Evolutionary conservation across 805 yeast genomes (phyloP).

Genomic region (Wickerhamia fluorescens): DNA sequence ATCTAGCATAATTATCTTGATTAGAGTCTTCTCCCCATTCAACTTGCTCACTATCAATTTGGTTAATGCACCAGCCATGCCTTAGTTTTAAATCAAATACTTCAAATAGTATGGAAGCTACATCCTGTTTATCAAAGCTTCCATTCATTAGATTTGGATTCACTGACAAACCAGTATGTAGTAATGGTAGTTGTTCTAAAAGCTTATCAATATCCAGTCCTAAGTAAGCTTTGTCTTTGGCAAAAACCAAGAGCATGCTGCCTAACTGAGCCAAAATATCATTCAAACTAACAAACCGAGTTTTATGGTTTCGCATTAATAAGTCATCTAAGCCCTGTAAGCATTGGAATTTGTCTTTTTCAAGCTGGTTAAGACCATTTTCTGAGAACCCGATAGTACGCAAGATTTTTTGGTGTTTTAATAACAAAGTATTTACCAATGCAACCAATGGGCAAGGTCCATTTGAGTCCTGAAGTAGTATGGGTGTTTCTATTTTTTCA

Average conservation of each 20-base stretch:
- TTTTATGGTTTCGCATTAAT: conserved; percentile 7
- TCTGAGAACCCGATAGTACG: conserved; percentile 7
- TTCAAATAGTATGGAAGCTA: conserved; percentile 50
- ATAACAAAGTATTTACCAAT: conserved; percentile 58
- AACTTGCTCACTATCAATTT: conserved; percentile 12
- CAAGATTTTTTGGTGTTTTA: conserved; percentile 35
- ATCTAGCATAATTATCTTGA: conserved; percentile 9
- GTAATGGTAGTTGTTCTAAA: conserved; percentile 50
- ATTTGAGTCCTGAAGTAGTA: conserved; percentile 69
- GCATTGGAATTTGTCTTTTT: conserved; percentile 7
- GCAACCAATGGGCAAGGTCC: conserved; percentile 91
- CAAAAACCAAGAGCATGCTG: conserved; percentile 26
- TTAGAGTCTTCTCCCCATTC: conserved; percentile 6
- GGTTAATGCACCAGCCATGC: conserved; percentile 81
- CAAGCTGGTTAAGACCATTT: conserved; percentile 1
- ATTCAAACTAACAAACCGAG: conserved; percentile 18
- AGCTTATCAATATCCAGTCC: conserved; percentile 33
- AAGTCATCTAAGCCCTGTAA: conserved; percentile 12
- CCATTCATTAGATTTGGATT: conserved; percentile 58
- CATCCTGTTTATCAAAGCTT: conserved; percentile 42
- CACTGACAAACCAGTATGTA: conserved; percentile 65
- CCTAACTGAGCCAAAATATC: conserved; percentile 46
- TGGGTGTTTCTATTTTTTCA: conserved; percentile 39
- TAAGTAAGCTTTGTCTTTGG: conserved; percentile 13
- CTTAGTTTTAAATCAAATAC: conserved; percentile 53